These are phyloP conservation scores for Shiraia sp. DNA, from an alignment of 2,329 filamentous ascomycete genomes.

Conservation along the genomic window DNA sequence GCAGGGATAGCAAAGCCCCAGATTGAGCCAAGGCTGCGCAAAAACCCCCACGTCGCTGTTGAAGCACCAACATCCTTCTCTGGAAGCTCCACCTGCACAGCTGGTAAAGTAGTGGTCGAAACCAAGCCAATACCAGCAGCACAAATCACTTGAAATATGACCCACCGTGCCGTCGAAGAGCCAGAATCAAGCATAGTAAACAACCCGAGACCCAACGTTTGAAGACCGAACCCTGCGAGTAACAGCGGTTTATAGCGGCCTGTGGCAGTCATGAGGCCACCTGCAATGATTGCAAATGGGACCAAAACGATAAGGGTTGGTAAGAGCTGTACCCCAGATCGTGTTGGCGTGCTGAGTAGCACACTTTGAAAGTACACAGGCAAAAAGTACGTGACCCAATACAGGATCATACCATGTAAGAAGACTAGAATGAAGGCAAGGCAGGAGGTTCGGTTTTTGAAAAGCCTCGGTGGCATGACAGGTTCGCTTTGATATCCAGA, in stretches of 20 bases:
- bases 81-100: constrained; percentile 32
- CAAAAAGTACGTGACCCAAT: constrained; percentile 33
- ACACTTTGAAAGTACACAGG: constrained; percentile 37
- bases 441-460: constrained; percentile 48
- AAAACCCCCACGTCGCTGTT: constrained; percentile 34
- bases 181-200: constrained; percentile 17
- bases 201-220: constrained; percentile 23
- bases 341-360: constrained; percentile 19
- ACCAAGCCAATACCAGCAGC: constrained; percentile 31
- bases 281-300: constrained; percentile 23
- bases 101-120: constrained; percentile 32
- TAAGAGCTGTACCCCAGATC: constrained; percentile 33
- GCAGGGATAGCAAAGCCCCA: constrained; percentile 36
- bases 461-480: constrained; percentile 50
- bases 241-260: constrained; percentile 36
- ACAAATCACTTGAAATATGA: constrained; percentile 28
- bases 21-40: constrained; percentile 32
- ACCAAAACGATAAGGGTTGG: constrained; percentile 30
- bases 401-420: constrained; percentile 34
- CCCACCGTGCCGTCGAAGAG: constrained; percentile 17
- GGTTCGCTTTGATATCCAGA: constrained; percentile 33
- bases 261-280: constrained; percentile 22
- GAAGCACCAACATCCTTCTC: constrained; percentile 24
- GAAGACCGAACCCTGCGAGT: constrained; percentile 25
- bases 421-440: constrained; percentile 41